Conservation (phyloP, 371 early-diverging fungal genomes). For the Dichotomocladium elegans region DNA sequence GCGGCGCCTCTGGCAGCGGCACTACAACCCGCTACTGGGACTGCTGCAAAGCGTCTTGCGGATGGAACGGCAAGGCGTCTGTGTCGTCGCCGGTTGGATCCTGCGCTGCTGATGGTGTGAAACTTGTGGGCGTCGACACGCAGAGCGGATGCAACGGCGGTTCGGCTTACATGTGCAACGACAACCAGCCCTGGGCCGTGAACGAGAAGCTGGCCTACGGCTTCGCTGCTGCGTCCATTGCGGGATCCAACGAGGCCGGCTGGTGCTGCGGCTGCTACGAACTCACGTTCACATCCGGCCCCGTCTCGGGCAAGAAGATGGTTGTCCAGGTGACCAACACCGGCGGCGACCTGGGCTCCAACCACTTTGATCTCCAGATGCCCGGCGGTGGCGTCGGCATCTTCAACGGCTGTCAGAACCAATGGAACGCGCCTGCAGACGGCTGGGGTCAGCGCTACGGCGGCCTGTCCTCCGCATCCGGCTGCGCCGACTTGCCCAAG, state of each 20-base stretch:
- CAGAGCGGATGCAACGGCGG: slow-evolving; percentile 40
- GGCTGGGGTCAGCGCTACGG: slow-evolving; percentile 45
- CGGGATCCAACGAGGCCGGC: slow-evolving; percentile 21
- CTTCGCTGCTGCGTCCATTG: slow-evolving; percentile 41
- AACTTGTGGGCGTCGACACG: slow-evolving; percentile 18
- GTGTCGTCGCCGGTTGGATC: slow-evolving; percentile 27
- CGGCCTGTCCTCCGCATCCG: slow-evolving; percentile 23
- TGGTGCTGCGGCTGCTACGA: slow-evolving; percentile 48
- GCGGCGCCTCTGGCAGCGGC: slow-evolving; percentile 28
- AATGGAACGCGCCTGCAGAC: slow-evolving; percentile 25
- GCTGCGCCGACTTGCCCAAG: slow-evolving; percentile 29
- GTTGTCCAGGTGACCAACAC: slow-evolving; percentile 49
- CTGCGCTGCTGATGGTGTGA: slow-evolving; percentile 32
- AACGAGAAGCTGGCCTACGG: slow-evolving; percentile 37
- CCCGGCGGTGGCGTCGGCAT: slow-evolving; percentile 50
- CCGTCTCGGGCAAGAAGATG: slow-evolving; percentile 36
- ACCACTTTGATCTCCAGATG: slow-evolving; percentile 46
- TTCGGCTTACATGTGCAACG: slow-evolving; percentile 36
- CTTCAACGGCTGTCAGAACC: slow-evolving; percentile 38
- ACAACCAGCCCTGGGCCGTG: slow-evolving; percentile 44
- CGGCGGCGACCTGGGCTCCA: slow-evolving; percentile 36
- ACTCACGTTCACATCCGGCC: slow-evolving; percentile 33
- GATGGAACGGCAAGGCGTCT: slow-evolving; percentile 34
- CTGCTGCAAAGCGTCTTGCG: slow-evolving; percentile 47
- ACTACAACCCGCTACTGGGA: slow-evolving; percentile 47